A percentile compares a stretch with the other conserved stretches of the same genome.
Evolutionary conservation across 179 eudicot species (phyloP).

Genomic region (Patellifolia procumbens): DNA sequence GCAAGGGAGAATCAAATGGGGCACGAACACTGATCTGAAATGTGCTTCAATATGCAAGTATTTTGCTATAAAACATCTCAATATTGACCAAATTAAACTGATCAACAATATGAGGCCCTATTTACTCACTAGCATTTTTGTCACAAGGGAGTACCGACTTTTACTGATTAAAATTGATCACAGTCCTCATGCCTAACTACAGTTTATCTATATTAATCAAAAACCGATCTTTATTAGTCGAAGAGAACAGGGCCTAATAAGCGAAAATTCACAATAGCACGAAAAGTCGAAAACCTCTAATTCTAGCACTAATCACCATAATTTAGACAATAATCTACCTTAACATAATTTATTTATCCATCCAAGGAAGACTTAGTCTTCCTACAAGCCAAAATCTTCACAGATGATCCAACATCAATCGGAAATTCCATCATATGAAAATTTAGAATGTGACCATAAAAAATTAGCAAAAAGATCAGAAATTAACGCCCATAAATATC

Average conservation of each 20-base stretch:
- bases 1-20: neutral
- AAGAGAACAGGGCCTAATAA: too few species aligned
- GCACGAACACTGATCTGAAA: neutral
- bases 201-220: too few species aligned
- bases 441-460: neutral
- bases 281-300: neutral
- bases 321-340: neutral
- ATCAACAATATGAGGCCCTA: too few species aligned
- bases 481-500: neutral
- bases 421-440: neutral
- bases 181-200: too few species aligned
- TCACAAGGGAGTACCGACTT: neutral
- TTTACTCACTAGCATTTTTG: neutral
- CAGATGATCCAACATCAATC: neutral
- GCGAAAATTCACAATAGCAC: too few species aligned
- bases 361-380: too few species aligned
- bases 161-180: neutral
- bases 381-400: neutral
- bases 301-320: neutral
- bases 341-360: neutral
- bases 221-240: neutral
- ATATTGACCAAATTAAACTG: neutral
- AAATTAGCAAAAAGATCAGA: neutral
- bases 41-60: neutral
- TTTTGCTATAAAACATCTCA: neutral